Evolutionary conservation across 306 rosid species (phyloP).

Genomic region (Dryas octopetala): DNA sequence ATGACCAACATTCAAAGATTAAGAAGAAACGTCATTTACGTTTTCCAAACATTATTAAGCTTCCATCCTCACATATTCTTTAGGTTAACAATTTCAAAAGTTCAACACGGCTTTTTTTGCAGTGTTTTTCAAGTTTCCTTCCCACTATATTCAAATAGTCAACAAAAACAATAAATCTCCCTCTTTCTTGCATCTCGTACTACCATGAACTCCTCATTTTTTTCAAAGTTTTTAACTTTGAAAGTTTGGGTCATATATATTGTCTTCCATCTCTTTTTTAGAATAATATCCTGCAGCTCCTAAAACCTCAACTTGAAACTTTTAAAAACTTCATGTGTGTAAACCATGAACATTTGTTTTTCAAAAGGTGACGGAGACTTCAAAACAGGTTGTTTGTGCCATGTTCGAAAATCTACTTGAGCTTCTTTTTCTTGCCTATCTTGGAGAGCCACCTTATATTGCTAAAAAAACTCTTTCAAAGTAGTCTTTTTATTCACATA

Average conservation of each 20-base stretch:
- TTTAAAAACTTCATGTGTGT: neutral
- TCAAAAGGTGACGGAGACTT: conserved; percentile 1
- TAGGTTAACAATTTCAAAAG: too few relatives aligned
- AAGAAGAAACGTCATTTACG: too few relatives aligned
- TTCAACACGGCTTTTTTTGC: too few relatives aligned
- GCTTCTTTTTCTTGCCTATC: neutral
- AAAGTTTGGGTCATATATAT: neutral
- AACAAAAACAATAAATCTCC: neutral
- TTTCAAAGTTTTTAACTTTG: neutral
- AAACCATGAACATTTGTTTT: neutral
- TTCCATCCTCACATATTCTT: too few relatives aligned
- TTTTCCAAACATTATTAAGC: too few relatives aligned
- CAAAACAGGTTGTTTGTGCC: neutral
- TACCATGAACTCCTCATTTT: neutral
- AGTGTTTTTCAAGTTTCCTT: too few relatives aligned
- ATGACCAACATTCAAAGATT: too few relatives aligned
- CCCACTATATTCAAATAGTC: neutral
- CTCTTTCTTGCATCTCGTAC: neutral
- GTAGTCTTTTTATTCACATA: neutral
- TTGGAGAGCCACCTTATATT: neutral
- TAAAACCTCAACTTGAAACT: neutral
- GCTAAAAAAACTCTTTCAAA: neutral
- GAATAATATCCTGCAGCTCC: neutral
- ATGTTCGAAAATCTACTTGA: neutral
- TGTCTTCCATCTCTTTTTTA: neutral